Percentiles rank a stretch among this genome's conserved stretches.
Conservation (phyloP, 1,284 basidiomycete species). For the Cryptococcus deneoformans region DNA sequence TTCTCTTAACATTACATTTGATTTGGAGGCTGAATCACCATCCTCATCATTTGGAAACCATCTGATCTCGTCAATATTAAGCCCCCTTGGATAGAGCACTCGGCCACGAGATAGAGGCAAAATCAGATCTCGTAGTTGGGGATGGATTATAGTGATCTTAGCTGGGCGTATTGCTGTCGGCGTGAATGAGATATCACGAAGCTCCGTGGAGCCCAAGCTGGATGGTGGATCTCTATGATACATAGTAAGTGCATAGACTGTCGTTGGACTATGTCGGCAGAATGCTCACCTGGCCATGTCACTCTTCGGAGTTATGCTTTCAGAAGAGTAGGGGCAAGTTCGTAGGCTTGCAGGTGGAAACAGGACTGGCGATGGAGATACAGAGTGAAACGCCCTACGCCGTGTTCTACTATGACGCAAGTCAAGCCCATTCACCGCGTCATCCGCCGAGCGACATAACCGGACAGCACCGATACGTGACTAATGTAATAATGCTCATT, state of each 20-base stretch:
- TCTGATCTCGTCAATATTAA: slow-evolving; percentile 28
- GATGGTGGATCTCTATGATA: slow-evolving; percentile 31
- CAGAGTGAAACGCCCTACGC: too few relatives aligned
- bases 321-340: too few relatives aligned
- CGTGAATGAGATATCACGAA: slow-evolving; percentile 34
- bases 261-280: too few relatives aligned
- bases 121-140: slow-evolving; percentile 47
- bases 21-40: neutral
- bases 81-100: slow-evolving; percentile 38
- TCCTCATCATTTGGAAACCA: slow-evolving; percentile 19
- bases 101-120: slow-evolving; percentile 34
- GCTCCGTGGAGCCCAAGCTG: slow-evolving; percentile 30
- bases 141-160: slow-evolving; percentile 45
- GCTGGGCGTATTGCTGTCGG: slow-evolving; percentile 33
- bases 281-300: too few relatives aligned
- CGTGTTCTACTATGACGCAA: too few relatives aligned
- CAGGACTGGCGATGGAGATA: too few relatives aligned
- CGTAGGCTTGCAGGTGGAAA: too few relatives aligned
- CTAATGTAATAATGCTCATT: too few relatives aligned
- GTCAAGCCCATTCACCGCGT: too few relatives aligned
- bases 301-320: too few relatives aligned
- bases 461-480: too few relatives aligned
- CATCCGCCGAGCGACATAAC: too few relatives aligned
- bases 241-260: neutral
- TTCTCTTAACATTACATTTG: neutral